These are phyloP conservation scores for Pholiota microspora DNA, from an alignment of 768 basidiomycete genomes.

Conservation along the genomic window DNA sequence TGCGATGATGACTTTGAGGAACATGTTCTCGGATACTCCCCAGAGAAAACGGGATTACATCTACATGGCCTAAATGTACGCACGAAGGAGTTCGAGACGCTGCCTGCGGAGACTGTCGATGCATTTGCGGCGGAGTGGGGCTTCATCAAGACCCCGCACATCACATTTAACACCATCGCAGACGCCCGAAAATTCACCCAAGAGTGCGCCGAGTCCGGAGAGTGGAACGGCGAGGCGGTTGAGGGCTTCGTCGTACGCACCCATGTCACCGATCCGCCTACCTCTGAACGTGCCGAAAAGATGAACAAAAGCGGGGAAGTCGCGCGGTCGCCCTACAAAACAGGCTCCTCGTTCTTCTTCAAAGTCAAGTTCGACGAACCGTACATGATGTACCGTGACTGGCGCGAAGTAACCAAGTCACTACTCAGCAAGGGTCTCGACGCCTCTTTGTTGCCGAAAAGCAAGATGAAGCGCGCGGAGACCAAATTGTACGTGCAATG, in stretches of 20 bases:
- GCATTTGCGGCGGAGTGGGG: constrained; percentile 89
- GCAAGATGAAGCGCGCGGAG: constrained; percentile 74
- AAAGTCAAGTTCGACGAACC: constrained; percentile 99
- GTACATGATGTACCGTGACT: constrained; percentile 98
- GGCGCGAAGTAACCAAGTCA: constrained; percentile 88
- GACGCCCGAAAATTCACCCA: constrained; percentile 76
- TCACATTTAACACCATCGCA: constrained; percentile 53
- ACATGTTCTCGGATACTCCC: constrained; percentile 84
- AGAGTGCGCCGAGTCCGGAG: constrained; percentile 60
- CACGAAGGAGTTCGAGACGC: constrained; percentile 65
- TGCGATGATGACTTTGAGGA: constrained; percentile 98
- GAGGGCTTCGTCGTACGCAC: constrained; percentile 96
- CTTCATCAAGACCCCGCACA: constrained; percentile 75
- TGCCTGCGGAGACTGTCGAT: constrained; percentile 64
- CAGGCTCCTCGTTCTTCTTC: constrained; percentile 93
- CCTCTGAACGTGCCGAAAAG: constrained; percentile 9
- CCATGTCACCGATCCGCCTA: constrained; percentile 47
- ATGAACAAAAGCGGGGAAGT: neutral
- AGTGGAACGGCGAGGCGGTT: constrained; percentile 81
- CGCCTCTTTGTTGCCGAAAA: constrained; percentile 47
- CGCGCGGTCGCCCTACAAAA: constrained; percentile 58
- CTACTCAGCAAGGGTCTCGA: constrained; percentile 44
- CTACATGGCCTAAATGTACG: constrained; percentile 88
- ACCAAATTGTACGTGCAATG: constrained; percentile 79
- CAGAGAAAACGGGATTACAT: constrained; percentile 85